These are phyloP conservation scores for Clitoria ternatea DNA, from an alignment of 306 rosid species.

Conservation along the genomic window DNA sequence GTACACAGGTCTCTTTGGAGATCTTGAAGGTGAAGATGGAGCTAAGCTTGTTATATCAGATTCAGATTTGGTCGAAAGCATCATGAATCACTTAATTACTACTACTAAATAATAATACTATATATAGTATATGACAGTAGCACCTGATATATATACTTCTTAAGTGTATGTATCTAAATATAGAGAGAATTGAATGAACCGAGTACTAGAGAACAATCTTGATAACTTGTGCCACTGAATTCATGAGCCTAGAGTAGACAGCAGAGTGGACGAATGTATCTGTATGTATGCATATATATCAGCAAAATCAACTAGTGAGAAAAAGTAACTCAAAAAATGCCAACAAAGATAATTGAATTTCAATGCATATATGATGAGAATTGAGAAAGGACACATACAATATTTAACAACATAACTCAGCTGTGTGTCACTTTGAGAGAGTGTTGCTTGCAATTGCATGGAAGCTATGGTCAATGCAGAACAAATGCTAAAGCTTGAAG, in stretches of 20 bases:
- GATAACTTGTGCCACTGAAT: constrained; percentile 1
- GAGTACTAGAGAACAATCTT: constrained; percentile 8
- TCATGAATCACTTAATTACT: constrained; percentile 4
- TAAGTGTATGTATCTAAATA: not conserved
- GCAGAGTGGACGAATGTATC: not conserved
- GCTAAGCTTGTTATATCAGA: constrained; percentile 91
- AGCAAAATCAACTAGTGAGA: not conserved
- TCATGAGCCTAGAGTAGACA: not conserved
- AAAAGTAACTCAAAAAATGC: not conserved
- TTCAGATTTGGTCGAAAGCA: constrained; percentile 77
- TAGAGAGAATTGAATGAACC: not conserved
- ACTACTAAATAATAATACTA: too few relatives aligned
- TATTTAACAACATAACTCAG: not conserved
- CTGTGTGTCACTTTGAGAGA: not conserved
- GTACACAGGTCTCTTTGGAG: constrained; percentile 73
- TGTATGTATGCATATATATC: not conserved
- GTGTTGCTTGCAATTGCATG: constrained; percentile 1
- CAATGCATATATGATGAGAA: not conserved
- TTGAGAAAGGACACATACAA: not conserved
- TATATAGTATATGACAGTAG: not conserved
- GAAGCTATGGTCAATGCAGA: constrained; percentile 6
- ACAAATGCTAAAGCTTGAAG: not conserved
- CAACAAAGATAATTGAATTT: not conserved
- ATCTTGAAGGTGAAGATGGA: constrained; percentile 90
- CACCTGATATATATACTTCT: not conserved